Base-by-base conservation (phyloP, 805 yeast species). In the Metschnikowia arizonensis region DNA sequence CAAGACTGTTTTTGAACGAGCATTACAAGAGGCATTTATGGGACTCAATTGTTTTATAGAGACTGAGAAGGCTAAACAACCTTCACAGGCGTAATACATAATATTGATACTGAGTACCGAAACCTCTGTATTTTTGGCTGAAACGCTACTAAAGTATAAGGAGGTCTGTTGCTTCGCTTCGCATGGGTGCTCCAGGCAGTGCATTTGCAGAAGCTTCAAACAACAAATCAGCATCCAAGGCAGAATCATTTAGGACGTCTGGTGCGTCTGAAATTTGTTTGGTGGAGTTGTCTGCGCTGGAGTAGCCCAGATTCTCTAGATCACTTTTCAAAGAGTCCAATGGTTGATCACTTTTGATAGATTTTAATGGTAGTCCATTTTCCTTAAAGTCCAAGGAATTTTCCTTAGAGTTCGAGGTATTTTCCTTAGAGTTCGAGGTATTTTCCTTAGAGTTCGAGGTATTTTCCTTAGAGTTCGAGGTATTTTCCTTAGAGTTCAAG, bases 41-140 rank as follows among this genome's bases (percentile, higher is more conserved):
- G 97, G 98, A 0, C 69, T 93, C 48, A 90, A 88, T 12, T 89
- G 97, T 62, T 76, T 83, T 47, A 77, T 93, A 23, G 83, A 80
- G 35, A 45, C 53, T 40, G 75, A 71, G 44, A 69, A 68, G 53
- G 33, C 39, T 3, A 38, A 21, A 39, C 32, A 21, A 39, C 32
- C 40, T 18, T 12, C 40, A 5, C 33, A n/a, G 34, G 42, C 19
- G n/a, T 28, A 29, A 7, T 26, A 21, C 23, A 4, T 21, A 21
- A 6, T 10, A 10, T n/a, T n/a, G n/a, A 5, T 9, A 26, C 12
- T 10, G 29, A n/a, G n/a, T 21, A 21, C 24, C 24, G 24, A 21
- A 21, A 21, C 4, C 24, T 21, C 4, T 15, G 38, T 14, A 23
- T n/a, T 14, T 12, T 9, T 26, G 29, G 29, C 29, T 10, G 9